These are phyloP conservation scores for Chlorella sp. DNA, from an alignment of 139 green algal genomes.

Conservation along the genomic window DNA sequence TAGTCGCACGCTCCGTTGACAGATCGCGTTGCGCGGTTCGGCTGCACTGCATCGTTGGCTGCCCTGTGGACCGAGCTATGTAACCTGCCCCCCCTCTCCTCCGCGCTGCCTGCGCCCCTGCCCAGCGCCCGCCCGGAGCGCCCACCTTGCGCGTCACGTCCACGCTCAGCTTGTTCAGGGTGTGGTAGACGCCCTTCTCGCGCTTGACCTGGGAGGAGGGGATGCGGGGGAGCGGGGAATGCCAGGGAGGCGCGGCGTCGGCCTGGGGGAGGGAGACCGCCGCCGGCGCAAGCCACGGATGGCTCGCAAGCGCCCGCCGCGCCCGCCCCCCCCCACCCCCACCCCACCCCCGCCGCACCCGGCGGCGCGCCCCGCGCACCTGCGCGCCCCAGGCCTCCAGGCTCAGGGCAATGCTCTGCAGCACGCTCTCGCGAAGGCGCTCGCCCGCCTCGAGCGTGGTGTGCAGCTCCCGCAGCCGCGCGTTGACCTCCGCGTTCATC, in stretches of 20 bases:
- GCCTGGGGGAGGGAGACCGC: background rate
- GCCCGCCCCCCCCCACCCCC: background rate
- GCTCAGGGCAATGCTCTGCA: conserved; percentile 68
- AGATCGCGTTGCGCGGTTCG: too few relatives aligned
- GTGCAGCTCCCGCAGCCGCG: conserved; percentile 87
- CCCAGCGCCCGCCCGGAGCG: too few relatives aligned
- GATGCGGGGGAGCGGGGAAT: background rate
- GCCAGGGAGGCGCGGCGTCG: background rate
- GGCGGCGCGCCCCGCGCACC: conserved; percentile 33
- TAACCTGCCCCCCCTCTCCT: too few relatives aligned
- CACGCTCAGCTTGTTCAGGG: conserved; percentile 95
- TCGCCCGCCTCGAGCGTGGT: conserved; percentile 89
- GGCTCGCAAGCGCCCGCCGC: background rate
- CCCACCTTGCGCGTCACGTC: conserved; percentile 92
- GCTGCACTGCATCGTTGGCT: too few relatives aligned
- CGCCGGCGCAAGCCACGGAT: background rate
- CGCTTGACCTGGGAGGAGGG: conserved; percentile 47
- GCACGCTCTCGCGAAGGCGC: conserved; percentile 67
- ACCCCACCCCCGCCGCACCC: too few relatives aligned
- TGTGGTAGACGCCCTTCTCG: conserved; percentile 98
- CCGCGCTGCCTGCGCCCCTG: too few relatives aligned
- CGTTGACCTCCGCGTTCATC: conserved; percentile 48
- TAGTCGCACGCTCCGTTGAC: too few relatives aligned
- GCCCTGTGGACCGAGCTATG: too few relatives aligned
- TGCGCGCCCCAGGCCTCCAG: conserved; percentile 69